Percentiles rank a stretch among this genome's conserved stretches.
These are phyloP conservation scores for Carex scoparia DNA, from an alignment of 176 grass and related monocot species.

Conservation along the genomic window DNA sequence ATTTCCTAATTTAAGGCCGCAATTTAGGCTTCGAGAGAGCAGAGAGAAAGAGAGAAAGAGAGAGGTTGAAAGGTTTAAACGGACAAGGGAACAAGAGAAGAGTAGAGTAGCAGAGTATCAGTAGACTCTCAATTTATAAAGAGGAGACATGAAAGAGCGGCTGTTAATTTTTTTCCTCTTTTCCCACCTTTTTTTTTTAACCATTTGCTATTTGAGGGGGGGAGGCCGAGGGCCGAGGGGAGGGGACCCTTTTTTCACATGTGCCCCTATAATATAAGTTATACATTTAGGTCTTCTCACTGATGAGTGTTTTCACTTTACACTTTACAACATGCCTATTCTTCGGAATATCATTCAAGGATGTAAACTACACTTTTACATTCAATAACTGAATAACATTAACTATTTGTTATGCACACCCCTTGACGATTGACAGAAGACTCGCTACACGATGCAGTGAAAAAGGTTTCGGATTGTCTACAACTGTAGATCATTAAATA, in stretches of 20 bases:
- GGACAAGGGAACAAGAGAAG: background rate
- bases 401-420: constrained; percentile 6
- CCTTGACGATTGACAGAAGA: background rate
- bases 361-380: background rate
- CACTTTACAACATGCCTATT: constrained; percentile 20
- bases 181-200: constrained; percentile 19
- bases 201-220: background rate
- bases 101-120: background rate
- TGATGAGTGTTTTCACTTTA: background rate
- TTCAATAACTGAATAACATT: background rate
- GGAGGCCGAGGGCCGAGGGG: no score
- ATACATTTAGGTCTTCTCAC: background rate
- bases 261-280: constrained; percentile 9
- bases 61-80: background rate
- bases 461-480: background rate
- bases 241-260: background rate
- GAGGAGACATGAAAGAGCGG: constrained; percentile 12
- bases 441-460: background rate
- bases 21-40: constrained; percentile 52
- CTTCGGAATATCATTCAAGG: background rate
- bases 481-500: background rate
- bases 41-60: constrained; percentile 20
- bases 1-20: constrained; percentile 18
- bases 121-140: constrained; percentile 18
- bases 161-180: constrained; percentile 3